These are phyloP conservation scores for Hypoxylon rubiginosum DNA, from an alignment of 2,329 filamentous ascomycete species.

Conservation along the genomic window DNA sequence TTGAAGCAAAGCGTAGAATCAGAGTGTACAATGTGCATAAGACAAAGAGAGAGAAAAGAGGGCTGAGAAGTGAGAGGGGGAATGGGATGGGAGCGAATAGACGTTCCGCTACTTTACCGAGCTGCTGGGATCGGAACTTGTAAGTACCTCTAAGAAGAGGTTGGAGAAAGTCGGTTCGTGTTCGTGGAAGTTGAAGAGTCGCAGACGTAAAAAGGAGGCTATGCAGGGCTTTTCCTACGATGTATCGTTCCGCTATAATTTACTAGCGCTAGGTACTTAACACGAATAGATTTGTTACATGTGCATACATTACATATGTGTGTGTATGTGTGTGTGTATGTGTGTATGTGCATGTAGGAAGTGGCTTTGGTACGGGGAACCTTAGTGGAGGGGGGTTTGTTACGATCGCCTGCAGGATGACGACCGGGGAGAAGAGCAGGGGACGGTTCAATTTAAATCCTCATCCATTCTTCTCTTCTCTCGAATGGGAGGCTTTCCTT, in stretches of 20 bases:
- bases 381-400: conserved; percentile 22
- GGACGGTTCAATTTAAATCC: conserved; percentile 4
- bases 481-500: background rate
- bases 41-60: background rate
- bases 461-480: conserved; percentile 13
- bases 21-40: background rate
- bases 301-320: background rate
- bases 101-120: conserved; percentile 37
- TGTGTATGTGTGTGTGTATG: background rate
- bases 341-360: conserved; percentile 1
- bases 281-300: conserved; percentile 16
- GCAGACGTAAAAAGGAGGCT: background rate
- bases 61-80: background rate
- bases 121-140: conserved; percentile 23
- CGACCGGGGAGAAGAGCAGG: conserved; percentile 1
- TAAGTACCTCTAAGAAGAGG: conserved; percentile 15
- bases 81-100: conserved; percentile 11
- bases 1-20: conserved; percentile 10
- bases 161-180: conserved; percentile 4
- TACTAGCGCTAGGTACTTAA: conserved; percentile 6
- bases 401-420: conserved; percentile 30
- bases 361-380: conserved; percentile 22
- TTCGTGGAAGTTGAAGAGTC: background rate
- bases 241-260: conserved; percentile 12
- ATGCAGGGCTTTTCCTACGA: conserved; percentile 2